phyloP scores from a whole-genome alignment of 331 rosid genomes.

The Malus hybrid region DNA sequence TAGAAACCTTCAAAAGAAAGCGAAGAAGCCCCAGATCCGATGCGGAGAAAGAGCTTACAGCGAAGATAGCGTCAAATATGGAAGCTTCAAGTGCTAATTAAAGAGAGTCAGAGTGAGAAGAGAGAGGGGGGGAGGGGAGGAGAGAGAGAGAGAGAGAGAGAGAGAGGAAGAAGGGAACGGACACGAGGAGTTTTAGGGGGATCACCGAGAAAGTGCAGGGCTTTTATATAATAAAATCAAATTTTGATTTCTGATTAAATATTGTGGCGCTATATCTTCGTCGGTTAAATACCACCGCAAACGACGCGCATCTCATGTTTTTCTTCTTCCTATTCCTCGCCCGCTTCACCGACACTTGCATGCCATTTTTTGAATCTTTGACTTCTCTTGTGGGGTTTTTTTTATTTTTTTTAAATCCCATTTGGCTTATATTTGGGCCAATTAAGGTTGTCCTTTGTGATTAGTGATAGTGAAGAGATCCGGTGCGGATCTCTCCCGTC shows the following conservation, averaged over 20 bases:
- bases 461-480: background rate
- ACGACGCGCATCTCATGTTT: constrained; percentile 1
- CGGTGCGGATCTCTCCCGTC: too few species aligned
- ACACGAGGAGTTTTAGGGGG: constrained; percentile 21
- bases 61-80: constrained; percentile 21
- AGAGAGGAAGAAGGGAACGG: constrained; percentile 17
- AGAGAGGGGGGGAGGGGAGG: constrained; percentile 2
- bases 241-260: background rate
- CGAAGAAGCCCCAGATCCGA: constrained; percentile 67
- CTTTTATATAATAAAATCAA: background rate
- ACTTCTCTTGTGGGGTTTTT: background rate
- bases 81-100: constrained; percentile 5
- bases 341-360: constrained; percentile 29
- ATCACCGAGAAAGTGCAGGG: constrained; percentile 31
- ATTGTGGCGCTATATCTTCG: constrained; percentile 4
- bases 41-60: constrained; percentile 18
- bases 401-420: background rate
- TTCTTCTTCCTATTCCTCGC: background rate
- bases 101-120: background rate
- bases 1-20: constrained; percentile 33
- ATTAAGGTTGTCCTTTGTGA: background rate
- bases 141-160: background rate
- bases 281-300: constrained; percentile 6
- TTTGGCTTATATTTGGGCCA: background rate
- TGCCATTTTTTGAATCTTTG: background rate